Evolutionary conservation across 2,329 filamentous ascomycete species (phyloP), one percentile per base, ranked within the genome.

Genomic region (Epichloe uncinata): DNA sequence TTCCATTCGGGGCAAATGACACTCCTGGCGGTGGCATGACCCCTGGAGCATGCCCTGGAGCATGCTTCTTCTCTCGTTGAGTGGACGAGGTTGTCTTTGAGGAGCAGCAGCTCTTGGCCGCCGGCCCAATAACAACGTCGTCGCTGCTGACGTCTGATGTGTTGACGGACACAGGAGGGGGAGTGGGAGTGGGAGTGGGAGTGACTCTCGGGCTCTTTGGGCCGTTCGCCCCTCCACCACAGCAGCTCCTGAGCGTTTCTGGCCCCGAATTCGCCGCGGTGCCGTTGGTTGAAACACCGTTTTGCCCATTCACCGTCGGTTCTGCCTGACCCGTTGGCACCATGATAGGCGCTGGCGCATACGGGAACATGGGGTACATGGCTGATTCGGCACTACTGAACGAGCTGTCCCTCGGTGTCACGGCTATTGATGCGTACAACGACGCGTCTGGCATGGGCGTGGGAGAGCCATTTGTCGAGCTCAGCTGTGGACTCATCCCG

Each of bases 351-450:
- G 54, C 55, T 45, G 65, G 58, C 5, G 60, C 58, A 36, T 62
- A 63, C 12, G 61, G 57, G 47, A 66, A 65, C 51, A 66, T 55
- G 8, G 66, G 60, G 48, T 62, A 66, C 53, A 66, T 57, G 42
- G 58, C 58, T 0, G 56, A 49, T 7, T 59, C 53, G 5, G 58
- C 50, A 16, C 51, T 51, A 16, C 51, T 50, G 45, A 61, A 62
- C 3, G 61, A 49, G 8, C 52, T 47, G n/a, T 61, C 60, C 13
- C 54, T 46, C 8, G 60, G 53, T 15, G 59, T 53, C 56, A 66
- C 62, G 1, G 57, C 56, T 52, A 65, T 55, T 8, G 58, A 52
- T 6, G 57, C 58, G 44, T 63, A 67, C 5, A 61, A 50, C 16
- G 57, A 54, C 48, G 58, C 53, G 26, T 58, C 57, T 2, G 61